Base-by-base conservation (phyloP, 2,329 filamentous ascomycete species). In the Lanzia echinophila region DNA sequence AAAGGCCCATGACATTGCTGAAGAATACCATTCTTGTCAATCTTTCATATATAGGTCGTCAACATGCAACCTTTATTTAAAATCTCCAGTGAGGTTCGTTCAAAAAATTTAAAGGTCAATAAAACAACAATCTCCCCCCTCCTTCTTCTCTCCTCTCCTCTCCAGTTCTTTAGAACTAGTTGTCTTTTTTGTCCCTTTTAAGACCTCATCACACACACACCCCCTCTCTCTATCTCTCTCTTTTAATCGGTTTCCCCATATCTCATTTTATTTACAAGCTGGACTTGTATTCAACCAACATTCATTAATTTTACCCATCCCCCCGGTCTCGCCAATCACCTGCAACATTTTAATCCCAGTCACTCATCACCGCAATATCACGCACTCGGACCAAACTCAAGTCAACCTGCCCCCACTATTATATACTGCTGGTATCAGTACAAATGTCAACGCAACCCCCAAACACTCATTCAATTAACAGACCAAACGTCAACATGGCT, bases 381-480 rank as follows among this genome's bases (percentile, higher is more conserved):
- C 38, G 50, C 45, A 56, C 51, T 47, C 42, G 39, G 49, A 38
- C 54, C 54, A 43, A 42, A 41, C 43, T 48, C 49, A 34, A 39
- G 38, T 50, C 52, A 39, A 6, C 59, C 62, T 60, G 44, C 61
- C 64, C 62, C 61, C 60, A 62, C 54, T 53, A 52, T 52, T 55
- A 42, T 46, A 13, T 46, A 60, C 61, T 57, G 57, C 61, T 56
- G 63, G 58, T 60, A 57, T 28, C 65, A 62, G 62, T 67, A 68
- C 65, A 68, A 84, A 86, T 85, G 82, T 80, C 81, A 76, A 78
- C 76, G 72, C 75, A 78, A 75, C 75, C 81, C 81, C 81, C 81
- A 78, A 78, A 79, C 72, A 72, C 77, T 67, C 63, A 65, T 41
- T 60, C 74, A 71, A 70, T 62, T 63, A 58, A 57, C 58, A 67